Evolutionary conservation across 169 alveolate species (phyloP), one percentile per base, ranked within the genome.

Genomic region (Toxoplasma gondii): DNA sequence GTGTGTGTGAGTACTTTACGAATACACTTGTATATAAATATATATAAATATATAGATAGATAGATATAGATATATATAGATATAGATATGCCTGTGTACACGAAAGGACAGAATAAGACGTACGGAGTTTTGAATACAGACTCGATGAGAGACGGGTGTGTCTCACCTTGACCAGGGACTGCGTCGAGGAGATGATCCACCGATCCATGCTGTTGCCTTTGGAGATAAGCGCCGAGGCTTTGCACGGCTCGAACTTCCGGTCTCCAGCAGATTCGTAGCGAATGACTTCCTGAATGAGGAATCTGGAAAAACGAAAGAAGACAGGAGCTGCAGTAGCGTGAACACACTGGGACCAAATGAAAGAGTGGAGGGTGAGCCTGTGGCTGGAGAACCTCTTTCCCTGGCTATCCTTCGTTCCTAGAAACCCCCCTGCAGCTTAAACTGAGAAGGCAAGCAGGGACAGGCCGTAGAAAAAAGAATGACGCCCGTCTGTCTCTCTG

Each of bases 151-250:
- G 27, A 64, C 34, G 67, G 36, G 49, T 5, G 44, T 9, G 2
- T 80, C 88, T 24, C 38, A 91, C 93, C 69, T 95, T 94, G 0
- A 97, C 93, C 53, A 97, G 94, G 34, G 96, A 94, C 95, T 99
- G 99, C 38, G 98, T 97, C 44, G 98, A 97, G 29, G 99, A 98
- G 86, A 96, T 96, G 39, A 99, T 98, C 99, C 99, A 99, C 93
- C 95, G 97, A 94, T 99, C 99, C 98, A 99, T 98, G 36, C 97
- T 94, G 92, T 99, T 98, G 41, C 94, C 96, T 44, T 96, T 96
- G 16, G 93, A 93, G 39, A 92, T 91, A 0, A 97, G 80, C 22
- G 87, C 93, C 49, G 41, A 41, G 19, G 49, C 83, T 1, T 78
- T 36, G 44, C 80, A 88, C 29, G 98, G 98, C 27, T 92, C 88